Percentiles rank a stretch among this genome's conserved stretches.
phyloP scores from a whole-genome alignment of 225 moss, liverwort and hornwort genomes.

The Anthoceros angustus region DNA sequence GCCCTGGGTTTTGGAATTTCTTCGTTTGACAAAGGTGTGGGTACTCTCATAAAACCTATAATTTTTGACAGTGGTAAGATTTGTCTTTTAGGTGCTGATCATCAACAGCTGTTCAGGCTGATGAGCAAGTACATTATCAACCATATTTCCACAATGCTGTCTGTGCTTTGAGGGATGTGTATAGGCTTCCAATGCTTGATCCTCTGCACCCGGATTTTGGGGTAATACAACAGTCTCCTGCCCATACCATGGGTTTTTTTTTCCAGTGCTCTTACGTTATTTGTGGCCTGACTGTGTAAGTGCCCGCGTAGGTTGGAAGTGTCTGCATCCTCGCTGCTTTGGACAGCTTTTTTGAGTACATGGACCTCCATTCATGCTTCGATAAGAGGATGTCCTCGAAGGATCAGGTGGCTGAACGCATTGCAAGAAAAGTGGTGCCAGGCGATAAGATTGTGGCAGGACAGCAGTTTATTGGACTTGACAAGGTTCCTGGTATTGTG shows the following conservation, averaged over 20 bases:
- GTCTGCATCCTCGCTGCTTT: conserved; percentile 55
- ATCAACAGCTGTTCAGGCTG: conserved; percentile 26
- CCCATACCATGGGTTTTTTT: background rate
- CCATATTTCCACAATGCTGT: conserved; percentile 36
- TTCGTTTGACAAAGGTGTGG: conserved; percentile 42
- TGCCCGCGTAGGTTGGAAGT: conserved; percentile 34
- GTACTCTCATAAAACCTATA: background rate
- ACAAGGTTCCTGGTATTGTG: conserved; percentile 46
- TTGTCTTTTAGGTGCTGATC: conserved; percentile 6
- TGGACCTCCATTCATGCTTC: conserved; percentile 28
- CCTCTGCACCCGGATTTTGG: conserved; percentile 43
- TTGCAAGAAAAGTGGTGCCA: conserved; percentile 12
- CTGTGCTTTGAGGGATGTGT: conserved; percentile 30
- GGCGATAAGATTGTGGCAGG: conserved; percentile 22
- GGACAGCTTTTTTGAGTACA: conserved; percentile 61
- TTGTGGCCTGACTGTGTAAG: background rate
- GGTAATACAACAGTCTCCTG: conserved; percentile 18
- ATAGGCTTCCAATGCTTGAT: conserved; percentile 43
- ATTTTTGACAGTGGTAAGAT: conserved; percentile 8
- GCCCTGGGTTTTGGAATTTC: conserved; percentile 52
- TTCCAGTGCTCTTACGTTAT: background rate
- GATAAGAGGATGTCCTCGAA: conserved; percentile 8
- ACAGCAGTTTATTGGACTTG: conserved; percentile 26
- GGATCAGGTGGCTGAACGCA: conserved; percentile 18
- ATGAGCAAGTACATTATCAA: conserved; percentile 38